A percentile compares a stretch with the other conserved stretches of the same genome.
Evolutionary conservation across 2,329 filamentous ascomycete genomes (phyloP).

Genomic region (Colletotrichum plurivorum): DNA sequence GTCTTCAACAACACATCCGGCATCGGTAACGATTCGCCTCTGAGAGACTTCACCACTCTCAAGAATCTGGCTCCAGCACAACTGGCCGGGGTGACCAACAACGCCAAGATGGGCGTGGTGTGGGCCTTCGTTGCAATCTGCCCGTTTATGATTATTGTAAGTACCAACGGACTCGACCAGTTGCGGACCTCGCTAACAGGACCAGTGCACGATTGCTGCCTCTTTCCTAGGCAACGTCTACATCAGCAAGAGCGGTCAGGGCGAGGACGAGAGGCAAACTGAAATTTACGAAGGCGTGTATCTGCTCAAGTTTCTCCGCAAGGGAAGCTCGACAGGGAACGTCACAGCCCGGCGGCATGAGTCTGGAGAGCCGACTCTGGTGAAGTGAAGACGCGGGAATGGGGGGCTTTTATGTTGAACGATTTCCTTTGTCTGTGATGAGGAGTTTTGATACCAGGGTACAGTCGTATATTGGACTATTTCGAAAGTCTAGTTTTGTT

Average conservation of each 20-base stretch:
- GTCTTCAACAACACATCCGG: conserved; percentile 74
- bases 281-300: conserved; percentile 49
- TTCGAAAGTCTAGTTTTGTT: neutral
- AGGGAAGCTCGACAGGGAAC: neutral
- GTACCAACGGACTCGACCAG: conserved; percentile 18
- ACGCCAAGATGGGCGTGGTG: conserved; percentile 70
- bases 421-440: neutral
- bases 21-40: conserved; percentile 43
- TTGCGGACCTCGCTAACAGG: neutral
- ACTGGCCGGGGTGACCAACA: conserved; percentile 55
- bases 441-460: conserved; percentile 3
- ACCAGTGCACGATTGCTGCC: conserved; percentile 46
- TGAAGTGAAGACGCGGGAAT: neutral
- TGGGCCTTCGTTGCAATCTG: conserved; percentile 75
- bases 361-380: conserved; percentile 7
- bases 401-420: neutral
- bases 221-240: conserved; percentile 52
- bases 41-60: conserved; percentile 54
- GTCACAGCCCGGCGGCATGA: conserved; percentile 3
- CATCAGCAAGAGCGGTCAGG: conserved; percentile 46
- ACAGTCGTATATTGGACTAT: neutral
- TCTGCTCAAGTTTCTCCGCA: conserved; percentile 42
- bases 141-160: conserved; percentile 67
- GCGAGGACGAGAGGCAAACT: conserved; percentile 46
- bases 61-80: conserved; percentile 49